These are phyloP conservation scores for Fusarium tricinctum DNA, from an alignment of 2,329 filamentous ascomycete species.

Conservation along the genomic window DNA sequence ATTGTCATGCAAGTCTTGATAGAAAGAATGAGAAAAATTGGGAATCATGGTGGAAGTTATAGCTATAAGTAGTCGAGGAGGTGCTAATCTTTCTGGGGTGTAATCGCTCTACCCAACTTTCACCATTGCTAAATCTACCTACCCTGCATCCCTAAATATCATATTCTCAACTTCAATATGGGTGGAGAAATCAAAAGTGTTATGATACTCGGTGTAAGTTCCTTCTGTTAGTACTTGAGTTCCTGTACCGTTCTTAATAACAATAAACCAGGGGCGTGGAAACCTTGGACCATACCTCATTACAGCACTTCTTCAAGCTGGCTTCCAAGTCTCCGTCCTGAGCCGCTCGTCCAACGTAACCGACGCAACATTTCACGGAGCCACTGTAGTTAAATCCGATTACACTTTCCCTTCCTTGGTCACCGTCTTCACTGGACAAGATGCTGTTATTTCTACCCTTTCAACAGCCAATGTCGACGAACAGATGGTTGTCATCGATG, in stretches of 20 bases:
- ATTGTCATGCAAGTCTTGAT: slow-evolving; percentile 7
- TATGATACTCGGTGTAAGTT: slow-evolving; percentile 11
- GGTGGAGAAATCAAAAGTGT: background rate
- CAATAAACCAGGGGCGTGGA: background rate
- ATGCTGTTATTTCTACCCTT: slow-evolving; percentile 10
- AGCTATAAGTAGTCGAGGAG: background rate
- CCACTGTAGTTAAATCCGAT: background rate
- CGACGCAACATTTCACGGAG: background rate
- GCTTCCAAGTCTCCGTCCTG: rapidly evolving
- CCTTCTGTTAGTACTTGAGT: rapidly evolving
- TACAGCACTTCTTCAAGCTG: rapidly evolving
- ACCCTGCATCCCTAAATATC: background rate
- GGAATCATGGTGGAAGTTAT: rapidly evolving
- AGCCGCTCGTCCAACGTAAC: background rate
- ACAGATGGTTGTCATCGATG: slow-evolving; percentile 15
- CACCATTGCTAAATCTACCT: background rate
- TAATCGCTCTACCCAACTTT: rapidly evolving
- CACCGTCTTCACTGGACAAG: background rate
- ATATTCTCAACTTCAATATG: background rate
- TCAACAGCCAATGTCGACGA: slow-evolving; percentile 18
- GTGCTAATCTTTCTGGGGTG: rapidly evolving
- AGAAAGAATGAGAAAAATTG: rapidly evolving
- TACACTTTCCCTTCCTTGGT: background rate
- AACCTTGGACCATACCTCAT: slow-evolving; percentile 16
- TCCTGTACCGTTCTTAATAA: background rate